These are phyloP conservation scores for Yamadazyma endophytica DNA, from an alignment of 805 yeast species.

Conservation along the genomic window DNA sequence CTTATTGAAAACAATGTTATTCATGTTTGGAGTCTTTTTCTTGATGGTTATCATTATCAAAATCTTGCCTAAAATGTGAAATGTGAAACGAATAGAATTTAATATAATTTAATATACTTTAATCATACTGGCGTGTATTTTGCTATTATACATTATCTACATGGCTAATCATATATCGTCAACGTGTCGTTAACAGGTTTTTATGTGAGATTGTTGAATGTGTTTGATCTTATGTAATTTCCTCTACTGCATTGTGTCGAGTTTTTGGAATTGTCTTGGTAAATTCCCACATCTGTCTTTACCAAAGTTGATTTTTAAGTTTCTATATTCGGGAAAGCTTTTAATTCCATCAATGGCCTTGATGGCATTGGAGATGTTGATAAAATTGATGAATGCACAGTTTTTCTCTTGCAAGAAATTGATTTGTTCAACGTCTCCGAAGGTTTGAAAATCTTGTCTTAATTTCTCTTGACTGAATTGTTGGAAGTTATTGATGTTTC, in stretches of 20 bases:
- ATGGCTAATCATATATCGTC: too few relatives aligned
- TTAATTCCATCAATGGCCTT: slow-evolving; percentile 90
- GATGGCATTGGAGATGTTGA: slow-evolving; percentile 86
- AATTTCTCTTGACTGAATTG: slow-evolving; percentile 56
- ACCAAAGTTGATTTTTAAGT: slow-evolving; percentile 83
- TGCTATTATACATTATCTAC: too few relatives aligned
- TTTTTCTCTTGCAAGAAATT: slow-evolving; percentile 78
- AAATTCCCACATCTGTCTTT: slow-evolving; percentile 94
- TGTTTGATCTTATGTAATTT: background rate
- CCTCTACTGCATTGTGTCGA: slow-evolving; percentile 1
- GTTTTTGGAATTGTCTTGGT: slow-evolving; percentile 67
- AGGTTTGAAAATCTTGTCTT: slow-evolving; percentile 68
- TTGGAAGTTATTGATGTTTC: slow-evolving; percentile 52
- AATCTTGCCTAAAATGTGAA: slow-evolving; percentile 32
- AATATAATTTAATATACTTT: too few relatives aligned
- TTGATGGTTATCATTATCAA: slow-evolving; percentile 30
- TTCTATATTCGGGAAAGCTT: slow-evolving; percentile 58
- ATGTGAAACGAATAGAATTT: slow-evolving; percentile 1
- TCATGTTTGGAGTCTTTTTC: slow-evolving; percentile 23
- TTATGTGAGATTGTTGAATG: background rate
- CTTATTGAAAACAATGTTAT: slow-evolving; percentile 26
- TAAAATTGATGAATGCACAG: slow-evolving; percentile 89
- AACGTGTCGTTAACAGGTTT: too few relatives aligned
- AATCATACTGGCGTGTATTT: too few relatives aligned
- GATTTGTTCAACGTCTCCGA: slow-evolving; percentile 94